A percentile compares a stretch with the other conserved stretches of the same genome.
Conservation (phyloP, 805 yeast genomes). For the Wickerhamiella sorbophila region DNA sequence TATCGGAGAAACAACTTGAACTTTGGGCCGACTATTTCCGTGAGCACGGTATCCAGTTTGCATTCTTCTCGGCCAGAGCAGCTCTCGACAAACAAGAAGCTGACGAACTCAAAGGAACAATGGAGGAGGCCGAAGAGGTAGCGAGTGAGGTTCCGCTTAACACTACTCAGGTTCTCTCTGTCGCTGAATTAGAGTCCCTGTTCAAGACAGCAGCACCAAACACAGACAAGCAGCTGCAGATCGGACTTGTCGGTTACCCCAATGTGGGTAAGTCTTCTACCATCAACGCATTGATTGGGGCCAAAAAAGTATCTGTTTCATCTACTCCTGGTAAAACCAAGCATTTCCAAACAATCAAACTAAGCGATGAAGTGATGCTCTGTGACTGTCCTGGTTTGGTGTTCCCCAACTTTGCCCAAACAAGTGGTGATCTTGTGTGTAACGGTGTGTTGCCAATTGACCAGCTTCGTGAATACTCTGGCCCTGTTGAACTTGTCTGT, state of each 20-base stretch:
- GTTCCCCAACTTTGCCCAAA: slow-evolving; percentile 92
- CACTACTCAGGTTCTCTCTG: slow-evolving; percentile 55
- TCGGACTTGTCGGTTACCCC: slow-evolving; percentile 96
- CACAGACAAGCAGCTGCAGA: slow-evolving; percentile 53
- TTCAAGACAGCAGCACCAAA: slow-evolving; percentile 64
- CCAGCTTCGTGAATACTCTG: slow-evolving; percentile 82
- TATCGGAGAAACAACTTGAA: slow-evolving; percentile 61
- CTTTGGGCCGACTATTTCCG: slow-evolving; percentile 80
- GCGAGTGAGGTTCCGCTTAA: slow-evolving; percentile 19
- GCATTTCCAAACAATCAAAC: slow-evolving; percentile 90
- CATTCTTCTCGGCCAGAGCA: slow-evolving; percentile 82
- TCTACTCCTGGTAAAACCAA: slow-evolving; percentile 98
- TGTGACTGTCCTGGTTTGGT: slow-evolving; percentile 99
- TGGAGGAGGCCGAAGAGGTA: slow-evolving; percentile 13
- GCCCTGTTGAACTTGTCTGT: slow-evolving; percentile 74
- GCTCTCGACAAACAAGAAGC: slow-evolving; percentile 69
- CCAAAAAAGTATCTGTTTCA: slow-evolving; percentile 95
- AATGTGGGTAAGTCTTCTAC: slow-evolving; percentile 97
- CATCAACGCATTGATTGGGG: slow-evolving; percentile 88
- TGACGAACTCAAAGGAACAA: slow-evolving; percentile 16
- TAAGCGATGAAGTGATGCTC: slow-evolving; percentile 67
- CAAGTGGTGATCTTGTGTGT: slow-evolving; percentile 92
- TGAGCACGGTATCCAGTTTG: slow-evolving; percentile 54
- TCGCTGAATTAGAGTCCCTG: slow-evolving; percentile 71
- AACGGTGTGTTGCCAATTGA: slow-evolving; percentile 98